phyloP scores from a whole-genome alignment of 169 alveolate species.

The Cryptosporidium ryanae region DNA sequence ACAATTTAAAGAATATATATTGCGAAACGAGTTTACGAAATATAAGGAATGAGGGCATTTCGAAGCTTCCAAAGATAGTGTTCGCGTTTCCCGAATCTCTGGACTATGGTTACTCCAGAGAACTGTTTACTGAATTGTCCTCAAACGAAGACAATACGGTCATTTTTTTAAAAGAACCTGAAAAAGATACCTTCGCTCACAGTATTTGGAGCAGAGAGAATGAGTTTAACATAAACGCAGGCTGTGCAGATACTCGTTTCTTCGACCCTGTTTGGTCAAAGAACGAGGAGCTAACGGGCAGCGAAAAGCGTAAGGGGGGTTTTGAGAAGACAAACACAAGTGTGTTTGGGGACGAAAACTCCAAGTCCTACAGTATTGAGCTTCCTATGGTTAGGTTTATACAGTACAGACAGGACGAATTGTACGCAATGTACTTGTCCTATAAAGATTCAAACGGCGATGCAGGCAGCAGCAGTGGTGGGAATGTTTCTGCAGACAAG shows the following conservation, averaged over 20 bases:
- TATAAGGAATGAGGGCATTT: conserved; percentile 25
- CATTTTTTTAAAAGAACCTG: conserved; percentile 51
- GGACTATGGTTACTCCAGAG: conserved; percentile 73
- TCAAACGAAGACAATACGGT: conserved; percentile 49
- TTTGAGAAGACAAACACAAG: background rate
- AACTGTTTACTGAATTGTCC: conserved; percentile 59
- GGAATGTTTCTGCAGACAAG: background rate
- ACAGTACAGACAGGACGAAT: conserved; percentile 69
- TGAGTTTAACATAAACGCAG: background rate
- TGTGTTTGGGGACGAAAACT: conserved; percentile 17
- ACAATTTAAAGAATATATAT: conserved; percentile 44
- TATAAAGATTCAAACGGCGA: conserved; percentile 43
- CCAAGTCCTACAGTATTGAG: conserved; percentile 37
- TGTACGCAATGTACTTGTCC: conserved; percentile 67
- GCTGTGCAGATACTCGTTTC: background rate
- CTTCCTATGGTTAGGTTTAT: conserved; percentile 56
- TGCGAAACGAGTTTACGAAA: conserved; percentile 38
- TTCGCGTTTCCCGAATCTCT: conserved; percentile 69
- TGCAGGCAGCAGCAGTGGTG: background rate
- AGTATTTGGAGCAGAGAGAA: conserved; percentile 50
- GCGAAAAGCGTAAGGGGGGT: background rate
- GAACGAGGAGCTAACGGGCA: background rate
- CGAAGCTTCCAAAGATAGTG: conserved; percentile 46
- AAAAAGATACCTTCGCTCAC: conserved; percentile 63
- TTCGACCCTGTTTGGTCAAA: too few relatives aligned